Percentiles rank a stretch among this genome's conserved stretches.
phyloP scores from a whole-genome alignment of 148 eudicot genomes.

The Beta vulgaris region DNA sequence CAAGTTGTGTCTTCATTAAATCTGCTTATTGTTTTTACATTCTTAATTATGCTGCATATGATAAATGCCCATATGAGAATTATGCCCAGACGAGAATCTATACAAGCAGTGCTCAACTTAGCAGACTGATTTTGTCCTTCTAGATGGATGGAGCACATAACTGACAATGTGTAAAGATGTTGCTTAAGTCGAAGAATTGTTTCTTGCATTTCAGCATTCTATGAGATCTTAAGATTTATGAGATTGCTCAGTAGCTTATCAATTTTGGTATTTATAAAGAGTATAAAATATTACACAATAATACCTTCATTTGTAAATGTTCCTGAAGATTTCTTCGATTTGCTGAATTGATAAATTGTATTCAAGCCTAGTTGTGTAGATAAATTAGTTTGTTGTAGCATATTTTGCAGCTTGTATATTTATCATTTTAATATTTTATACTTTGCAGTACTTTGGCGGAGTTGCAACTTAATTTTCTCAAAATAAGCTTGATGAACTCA shows the following conservation, averaged over 20 bases:
- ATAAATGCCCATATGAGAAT: slow-evolving; percentile 24
- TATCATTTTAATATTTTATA: too few species aligned
- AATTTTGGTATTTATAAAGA: background rate
- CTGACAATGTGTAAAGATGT: slow-evolving; percentile 17
- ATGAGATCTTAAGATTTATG: slow-evolving; percentile 11
- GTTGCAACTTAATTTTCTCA: too few species aligned
- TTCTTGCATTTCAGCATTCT: slow-evolving; percentile 24
- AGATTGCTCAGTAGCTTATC: slow-evolving; percentile 8
- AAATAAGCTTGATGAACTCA: too few species aligned
- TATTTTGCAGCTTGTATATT: too few species aligned
- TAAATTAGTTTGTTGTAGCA: too few species aligned
- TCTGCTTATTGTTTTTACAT: slow-evolving; percentile 31
- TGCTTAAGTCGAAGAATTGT: slow-evolving; percentile 20
- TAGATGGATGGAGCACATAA: background rate
- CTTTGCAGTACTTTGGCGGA: too few species aligned
- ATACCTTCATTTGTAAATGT: slow-evolving; percentile 60
- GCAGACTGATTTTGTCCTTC: slow-evolving; percentile 1
- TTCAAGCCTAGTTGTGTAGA: too few species aligned
- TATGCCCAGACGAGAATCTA: background rate
- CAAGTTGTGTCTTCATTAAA: slow-evolving; percentile 26
- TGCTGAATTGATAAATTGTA: slow-evolving; percentile 56
- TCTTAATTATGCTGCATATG: slow-evolving; percentile 32
- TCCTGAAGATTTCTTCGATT: slow-evolving; percentile 68
- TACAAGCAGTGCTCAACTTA: background rate
- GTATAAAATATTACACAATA: background rate